Percentiles rank a stretch among this genome's conserved stretches.
These are phyloP conservation scores for Escallonia herrerae DNA, from an alignment of 129 eudicot species.

Conservation along the genomic window DNA sequence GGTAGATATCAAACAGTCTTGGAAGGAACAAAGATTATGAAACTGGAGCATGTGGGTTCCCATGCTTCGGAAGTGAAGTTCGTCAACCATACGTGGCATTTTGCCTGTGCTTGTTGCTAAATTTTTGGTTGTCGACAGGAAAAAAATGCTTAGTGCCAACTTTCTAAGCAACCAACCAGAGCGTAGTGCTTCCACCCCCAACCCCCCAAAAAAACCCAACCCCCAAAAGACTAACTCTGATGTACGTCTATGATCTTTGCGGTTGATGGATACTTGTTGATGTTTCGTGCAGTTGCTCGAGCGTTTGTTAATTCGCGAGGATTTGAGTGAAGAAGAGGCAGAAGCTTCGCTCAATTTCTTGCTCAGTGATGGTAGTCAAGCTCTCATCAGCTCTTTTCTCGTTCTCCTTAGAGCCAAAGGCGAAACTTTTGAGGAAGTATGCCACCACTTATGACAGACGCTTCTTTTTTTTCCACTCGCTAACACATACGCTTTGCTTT, in stretches of 20 bases:
- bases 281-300: conserved; percentile 53
- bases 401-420: conserved; percentile 92
- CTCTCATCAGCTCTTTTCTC: conserved; percentile 79
- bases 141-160: too few relatives aligned
- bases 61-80: neutral
- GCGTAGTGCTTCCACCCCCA: neutral
- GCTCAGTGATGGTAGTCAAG: conserved; percentile 52
- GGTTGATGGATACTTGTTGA: neutral
- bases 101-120: neutral
- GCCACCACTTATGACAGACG: neutral
- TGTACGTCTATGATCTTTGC: neutral
- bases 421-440: conserved; percentile 77
- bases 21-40: neutral
- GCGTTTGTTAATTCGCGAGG: conserved; percentile 45
- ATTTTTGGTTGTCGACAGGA: neutral
- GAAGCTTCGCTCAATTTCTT: conserved; percentile 57
- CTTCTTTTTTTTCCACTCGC: too few relatives aligned
- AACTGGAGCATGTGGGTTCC: neutral
- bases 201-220: too few relatives aligned
- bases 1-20: neutral
- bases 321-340: conserved; percentile 70
- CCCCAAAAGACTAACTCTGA: too few relatives aligned
- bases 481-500: neutral
- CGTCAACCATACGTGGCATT: neutral
- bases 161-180: neutral